Evolutionary conservation across 495 filamentous ascomycete genomes (phyloP).

Genomic region (Halenospora varia): DNA sequence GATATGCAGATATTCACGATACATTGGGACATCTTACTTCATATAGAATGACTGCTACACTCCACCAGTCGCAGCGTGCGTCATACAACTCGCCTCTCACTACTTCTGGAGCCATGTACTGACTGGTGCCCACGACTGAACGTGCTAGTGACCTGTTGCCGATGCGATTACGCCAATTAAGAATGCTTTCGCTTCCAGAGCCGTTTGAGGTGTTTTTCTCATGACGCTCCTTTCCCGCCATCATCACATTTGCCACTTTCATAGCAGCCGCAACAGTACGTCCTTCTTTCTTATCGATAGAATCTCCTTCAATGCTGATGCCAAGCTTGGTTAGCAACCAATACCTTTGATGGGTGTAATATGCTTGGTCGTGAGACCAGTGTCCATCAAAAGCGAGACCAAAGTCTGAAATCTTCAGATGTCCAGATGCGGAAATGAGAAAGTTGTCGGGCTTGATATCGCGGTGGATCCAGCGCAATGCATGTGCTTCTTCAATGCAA

Average conservation of each 20-base stretch:
- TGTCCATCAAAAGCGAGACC: conserved; percentile 92
- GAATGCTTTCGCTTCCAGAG: conserved; percentile 44
- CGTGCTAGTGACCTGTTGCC: conserved; percentile 70
- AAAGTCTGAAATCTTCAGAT: conserved; percentile 94
- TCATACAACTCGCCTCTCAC: conserved; percentile 81
- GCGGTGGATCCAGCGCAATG: conserved; percentile 83
- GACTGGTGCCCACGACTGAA: conserved; percentile 92
- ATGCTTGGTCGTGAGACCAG: conserved; percentile 85
- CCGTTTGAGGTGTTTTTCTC: conserved; percentile 25
- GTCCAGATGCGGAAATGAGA: conserved; percentile 78
- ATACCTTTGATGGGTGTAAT: conserved; percentile 78
- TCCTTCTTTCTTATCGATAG: conserved; percentile 56
- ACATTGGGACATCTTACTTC: conserved; percentile 47
- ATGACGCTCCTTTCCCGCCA: conserved; percentile 45
- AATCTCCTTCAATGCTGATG: conserved; percentile 71
- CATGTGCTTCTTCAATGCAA: conserved; percentile 89
- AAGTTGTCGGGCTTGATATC: conserved; percentile 98
- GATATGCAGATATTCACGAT: conserved; percentile 47
- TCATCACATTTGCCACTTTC: conserved; percentile 43
- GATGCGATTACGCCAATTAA: conserved; percentile 75
- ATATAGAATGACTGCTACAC: conserved; percentile 85
- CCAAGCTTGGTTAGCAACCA: conserved; percentile 70
- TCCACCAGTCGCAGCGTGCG: conserved; percentile 95
- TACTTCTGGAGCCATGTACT: conserved; percentile 97
- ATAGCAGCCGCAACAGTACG: conserved; percentile 39